Evolutionary conservation across 495 filamentous ascomycete species (phyloP).

Genomic region (Penicillium lagena): DNA sequence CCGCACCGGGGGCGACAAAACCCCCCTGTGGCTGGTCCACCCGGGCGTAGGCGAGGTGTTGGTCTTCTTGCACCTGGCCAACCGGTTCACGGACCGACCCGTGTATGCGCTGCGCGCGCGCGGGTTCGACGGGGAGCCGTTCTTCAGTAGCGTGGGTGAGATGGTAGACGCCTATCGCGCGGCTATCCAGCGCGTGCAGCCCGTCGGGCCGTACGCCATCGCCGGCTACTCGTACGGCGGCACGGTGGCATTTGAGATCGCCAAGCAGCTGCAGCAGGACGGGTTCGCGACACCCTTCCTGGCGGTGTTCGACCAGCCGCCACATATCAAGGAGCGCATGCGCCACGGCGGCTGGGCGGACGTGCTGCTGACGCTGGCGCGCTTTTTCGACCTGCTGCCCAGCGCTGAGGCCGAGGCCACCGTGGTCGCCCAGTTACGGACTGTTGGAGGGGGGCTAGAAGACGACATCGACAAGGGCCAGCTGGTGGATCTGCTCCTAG

Average conservation of each 20-base stretch:
- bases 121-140: slow-evolving; percentile 38
- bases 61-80: slow-evolving; percentile 46
- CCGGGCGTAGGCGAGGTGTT: slow-evolving; percentile 52
- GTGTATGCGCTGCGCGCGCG: slow-evolving; percentile 48
- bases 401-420: slow-evolving; percentile 23
- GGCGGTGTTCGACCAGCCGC: slow-evolving; percentile 34
- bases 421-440: background rate
- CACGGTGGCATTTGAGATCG: slow-evolving; percentile 50
- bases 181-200: slow-evolving; percentile 40
- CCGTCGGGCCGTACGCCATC: slow-evolving; percentile 48
- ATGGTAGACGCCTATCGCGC: slow-evolving; percentile 30
- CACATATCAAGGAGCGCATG: slow-evolving; percentile 48
- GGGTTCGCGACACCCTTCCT: slow-evolving; percentile 23
- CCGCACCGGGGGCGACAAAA: slow-evolving; percentile 33
- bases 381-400: slow-evolving; percentile 42
- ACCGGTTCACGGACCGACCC: slow-evolving; percentile 41
- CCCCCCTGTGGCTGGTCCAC: slow-evolving; percentile 52
- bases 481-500: slow-evolving; percentile 19
- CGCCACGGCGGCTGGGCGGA: slow-evolving; percentile 39
- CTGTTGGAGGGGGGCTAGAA: background rate
- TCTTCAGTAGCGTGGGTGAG: slow-evolving; percentile 30
- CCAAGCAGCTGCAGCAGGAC: slow-evolving; percentile 35
- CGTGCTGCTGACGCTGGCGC: slow-evolving; percentile 38
- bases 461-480: slow-evolving; percentile 8
- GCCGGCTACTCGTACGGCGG: slow-evolving; percentile 50